Percentiles rank a stretch among this genome's conserved stretches.
Conservation (phyloP, 2,329 filamentous ascomycete genomes). For the Exophiala viscosa region DNA sequence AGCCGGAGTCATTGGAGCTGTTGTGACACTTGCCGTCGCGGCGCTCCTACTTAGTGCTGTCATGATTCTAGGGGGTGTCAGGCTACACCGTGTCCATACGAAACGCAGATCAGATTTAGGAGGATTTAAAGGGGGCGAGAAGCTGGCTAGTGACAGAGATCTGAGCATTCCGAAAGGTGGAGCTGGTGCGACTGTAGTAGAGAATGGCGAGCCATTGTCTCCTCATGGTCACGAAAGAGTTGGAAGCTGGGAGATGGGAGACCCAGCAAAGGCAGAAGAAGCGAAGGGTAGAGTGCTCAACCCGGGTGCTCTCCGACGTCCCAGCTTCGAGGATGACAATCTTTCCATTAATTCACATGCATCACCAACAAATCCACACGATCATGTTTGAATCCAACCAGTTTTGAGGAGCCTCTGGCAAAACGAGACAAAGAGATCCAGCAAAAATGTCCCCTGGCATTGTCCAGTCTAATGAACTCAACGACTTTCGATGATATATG, state of each 20-base stretch:
- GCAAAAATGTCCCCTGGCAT: too few relatives aligned
- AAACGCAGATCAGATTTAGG: conserved; percentile 41
- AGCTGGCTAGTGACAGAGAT: conserved; percentile 54
- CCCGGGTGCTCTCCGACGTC: conserved; percentile 27
- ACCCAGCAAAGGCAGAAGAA: conserved; percentile 21
- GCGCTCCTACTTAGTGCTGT: conserved; percentile 38
- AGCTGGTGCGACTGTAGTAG: conserved; percentile 33
- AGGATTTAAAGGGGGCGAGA: conserved; percentile 55
- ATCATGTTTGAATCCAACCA: conserved; percentile 44
- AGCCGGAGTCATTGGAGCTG: conserved; percentile 55
- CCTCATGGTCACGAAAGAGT: conserved; percentile 49
- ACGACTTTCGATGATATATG: too few relatives aligned
- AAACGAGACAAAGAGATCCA: not conserved
- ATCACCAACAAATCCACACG: conserved; percentile 45
- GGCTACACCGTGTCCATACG: conserved; percentile 39
- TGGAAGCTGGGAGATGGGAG: conserved; percentile 56
- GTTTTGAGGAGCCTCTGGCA: conserved; percentile 1
- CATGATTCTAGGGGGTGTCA: conserved; percentile 44
- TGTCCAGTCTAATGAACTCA: too few relatives aligned
- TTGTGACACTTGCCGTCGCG: conserved; percentile 48
- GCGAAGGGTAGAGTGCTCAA: conserved; percentile 17
- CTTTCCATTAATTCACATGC: conserved; percentile 36
- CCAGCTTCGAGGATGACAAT: conserved; percentile 47
- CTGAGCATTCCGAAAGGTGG: conserved; percentile 46
- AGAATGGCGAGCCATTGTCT: conserved; percentile 25